Conservation (phyloP, 1,284 basidiomycete species). For the Microbotryum silenes-acaulis region DNA sequence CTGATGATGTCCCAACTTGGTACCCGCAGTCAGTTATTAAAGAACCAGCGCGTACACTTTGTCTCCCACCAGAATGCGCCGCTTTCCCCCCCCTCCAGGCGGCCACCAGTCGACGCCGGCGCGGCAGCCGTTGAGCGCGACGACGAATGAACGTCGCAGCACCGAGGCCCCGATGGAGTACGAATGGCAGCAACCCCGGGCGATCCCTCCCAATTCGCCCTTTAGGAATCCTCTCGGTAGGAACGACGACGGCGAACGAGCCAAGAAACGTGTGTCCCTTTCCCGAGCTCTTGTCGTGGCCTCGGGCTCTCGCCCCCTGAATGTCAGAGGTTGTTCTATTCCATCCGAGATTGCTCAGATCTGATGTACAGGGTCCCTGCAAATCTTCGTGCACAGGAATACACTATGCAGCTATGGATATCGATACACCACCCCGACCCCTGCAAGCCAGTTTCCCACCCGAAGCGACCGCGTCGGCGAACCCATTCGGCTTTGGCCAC, state of each 20-base stretch:
- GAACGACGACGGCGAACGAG: slow-evolving; percentile 11
- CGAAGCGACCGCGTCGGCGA: slow-evolving; percentile 6
- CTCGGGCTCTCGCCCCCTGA: no score
- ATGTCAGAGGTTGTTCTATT: no score
- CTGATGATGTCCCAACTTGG: no score
- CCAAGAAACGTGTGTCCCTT: slow-evolving; percentile 20
- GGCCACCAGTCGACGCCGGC: neutral
- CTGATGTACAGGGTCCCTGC: neutral
- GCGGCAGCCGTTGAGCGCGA: neutral
- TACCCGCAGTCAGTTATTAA: neutral
- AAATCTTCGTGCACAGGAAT: slow-evolving; percentile 11
- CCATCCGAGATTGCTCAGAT: rapidly evolving
- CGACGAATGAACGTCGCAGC: slow-evolving; percentile 2
- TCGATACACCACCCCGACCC: slow-evolving; percentile 28
- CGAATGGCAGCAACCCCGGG: slow-evolving; percentile 25
- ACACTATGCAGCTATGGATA: slow-evolving; percentile 33
- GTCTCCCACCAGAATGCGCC: slow-evolving; percentile 4
- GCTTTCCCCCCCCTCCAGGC: slow-evolving; percentile 24
- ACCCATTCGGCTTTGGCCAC: slow-evolving; percentile 10
- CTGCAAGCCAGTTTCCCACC: slow-evolving; percentile 5
- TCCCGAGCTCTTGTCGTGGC: no score
- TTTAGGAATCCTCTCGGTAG: neutral
- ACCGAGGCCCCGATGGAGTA: slow-evolving; percentile 31
- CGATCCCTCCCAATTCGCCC: slow-evolving; percentile 15
- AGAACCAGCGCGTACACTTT: neutral